Evolutionary conservation across 768 basidiomycete genomes (phyloP), one percentile per base, ranked within the genome.

Genomic region (Agrocybe pediades): DNA sequence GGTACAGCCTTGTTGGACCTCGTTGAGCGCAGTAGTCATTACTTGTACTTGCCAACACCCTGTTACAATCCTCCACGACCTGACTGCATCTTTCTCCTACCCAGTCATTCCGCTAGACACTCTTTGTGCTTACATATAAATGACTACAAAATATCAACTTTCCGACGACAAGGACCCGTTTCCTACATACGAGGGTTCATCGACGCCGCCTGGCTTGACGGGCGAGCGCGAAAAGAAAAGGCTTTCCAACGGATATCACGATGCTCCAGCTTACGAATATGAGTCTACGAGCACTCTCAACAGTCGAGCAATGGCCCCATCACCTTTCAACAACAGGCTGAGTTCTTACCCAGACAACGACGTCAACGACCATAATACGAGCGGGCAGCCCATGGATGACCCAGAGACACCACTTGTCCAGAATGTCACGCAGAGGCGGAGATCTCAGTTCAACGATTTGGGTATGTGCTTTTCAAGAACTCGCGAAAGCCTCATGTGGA

Each of bases 391-490:
- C 40, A 63, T 69, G 15, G 74, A 74, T 9, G 63, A 68, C 6
- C 67, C 66, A 19, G 66, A 73, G 42, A 65, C 64, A 2, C 70
- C 78, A 7, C 69, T 87, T n/a, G 72, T 85, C 36, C 69, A 68
- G 19, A 78, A 79, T 57, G 76, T 77, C 21, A 71, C 76, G 33
- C 74, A 67, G 36, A 70, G 73, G 47, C 74, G 72, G 15, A 71
- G 65, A 46, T 66, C 71, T 23, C 66, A 68, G 27, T 84, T 78
- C 60, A 74, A 85, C 55, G 80, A 86, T 62, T 62, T 88, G 55
- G 86, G 85, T 85, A 53, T 19, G 71, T 36, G 33, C 13, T 36
- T 36, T 13, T 36, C 5, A 36, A 13, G 11, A n/a, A n/a, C n/a
- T n/a, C n/a, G n/a, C n/a, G n/a, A n/a, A n/a, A n/a, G n/a, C n/a